Evolutionary conservation across 768 basidiomycete genomes (phyloP).

Genomic region (Scleroderma bovista): DNA sequence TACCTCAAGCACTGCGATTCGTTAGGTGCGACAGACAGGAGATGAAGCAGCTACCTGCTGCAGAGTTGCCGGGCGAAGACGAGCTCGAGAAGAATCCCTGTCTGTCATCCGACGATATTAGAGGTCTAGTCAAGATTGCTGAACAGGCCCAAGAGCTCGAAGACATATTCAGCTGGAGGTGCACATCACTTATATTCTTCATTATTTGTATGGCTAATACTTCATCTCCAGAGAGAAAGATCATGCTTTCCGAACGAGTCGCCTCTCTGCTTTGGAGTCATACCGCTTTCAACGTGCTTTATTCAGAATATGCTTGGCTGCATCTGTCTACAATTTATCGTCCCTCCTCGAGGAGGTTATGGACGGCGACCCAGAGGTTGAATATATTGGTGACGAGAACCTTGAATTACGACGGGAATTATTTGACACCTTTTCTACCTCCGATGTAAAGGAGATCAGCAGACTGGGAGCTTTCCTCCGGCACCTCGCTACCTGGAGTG

Average conservation of each 20-base stretch:
- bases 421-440: conserved; percentile 5
- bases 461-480: conserved; percentile 9
- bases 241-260: conserved; percentile 21
- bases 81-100: conserved; percentile 14
- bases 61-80: conserved; percentile 4
- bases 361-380: conserved; percentile 5
- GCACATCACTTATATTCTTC: neutral
- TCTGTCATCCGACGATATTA: conserved; percentile 16
- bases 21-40: conserved; percentile 13
- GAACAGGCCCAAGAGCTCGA: conserved; percentile 22
- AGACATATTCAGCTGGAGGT: conserved; percentile 35
- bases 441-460: conserved; percentile 14
- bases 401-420: neutral
- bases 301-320: conserved; percentile 19
- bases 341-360: neutral
- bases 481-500: conserved; percentile 4
- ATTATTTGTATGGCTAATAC: neutral
- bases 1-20: conserved; percentile 23
- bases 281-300: conserved; percentile 21
- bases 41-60: neutral
- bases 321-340: neutral
- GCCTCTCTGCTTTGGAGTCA: conserved; percentile 26
- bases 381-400: neutral
- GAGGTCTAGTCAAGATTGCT: conserved; percentile 14
- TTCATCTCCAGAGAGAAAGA: conserved; percentile 28